These are phyloP conservation scores for Auriscalpium vulgare DNA, from an alignment of 768 basidiomycete genomes.

Conservation along the genomic window DNA sequence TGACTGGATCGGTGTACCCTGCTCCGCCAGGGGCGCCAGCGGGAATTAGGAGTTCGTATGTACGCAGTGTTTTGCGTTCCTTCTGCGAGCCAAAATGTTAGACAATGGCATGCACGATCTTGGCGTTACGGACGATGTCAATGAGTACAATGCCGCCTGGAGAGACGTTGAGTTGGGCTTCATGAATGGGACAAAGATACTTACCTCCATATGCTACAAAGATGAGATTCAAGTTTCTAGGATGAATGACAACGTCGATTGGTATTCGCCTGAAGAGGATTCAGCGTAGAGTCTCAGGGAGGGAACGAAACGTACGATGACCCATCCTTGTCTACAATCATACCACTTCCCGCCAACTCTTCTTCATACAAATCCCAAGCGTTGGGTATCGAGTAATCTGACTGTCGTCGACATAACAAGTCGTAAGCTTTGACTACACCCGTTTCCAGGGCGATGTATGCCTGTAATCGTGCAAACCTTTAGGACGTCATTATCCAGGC, in stretches of 20 bases:
- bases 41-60: constrained; percentile 62
- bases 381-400: constrained; percentile 63
- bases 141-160: constrained; percentile 54
- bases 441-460: constrained; percentile 41
- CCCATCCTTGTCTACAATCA: constrained; percentile 25
- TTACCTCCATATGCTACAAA: constrained; percentile 72
- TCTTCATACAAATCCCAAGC: constrained; percentile 70
- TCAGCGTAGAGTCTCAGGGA: neutral
- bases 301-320: constrained; percentile 27
- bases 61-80: constrained; percentile 43
- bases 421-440: constrained; percentile 72
- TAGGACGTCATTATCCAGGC: neutral
- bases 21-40: constrained; percentile 80
- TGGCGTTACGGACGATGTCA: constrained; percentile 37
- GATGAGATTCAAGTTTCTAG: constrained; percentile 62
- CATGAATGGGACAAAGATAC: constrained; percentile 9
- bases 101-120: neutral
- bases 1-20: constrained; percentile 50
- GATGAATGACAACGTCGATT: constrained; percentile 59
- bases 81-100: constrained; percentile 28
- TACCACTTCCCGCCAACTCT: constrained; percentile 35
- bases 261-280: constrained; percentile 26
- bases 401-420: constrained; percentile 56
- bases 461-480: constrained; percentile 18
- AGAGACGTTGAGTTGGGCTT: neutral